These are phyloP conservation scores for Solanum habrochaites DNA, from an alignment of 257 asterid species.

Conservation along the genomic window DNA sequence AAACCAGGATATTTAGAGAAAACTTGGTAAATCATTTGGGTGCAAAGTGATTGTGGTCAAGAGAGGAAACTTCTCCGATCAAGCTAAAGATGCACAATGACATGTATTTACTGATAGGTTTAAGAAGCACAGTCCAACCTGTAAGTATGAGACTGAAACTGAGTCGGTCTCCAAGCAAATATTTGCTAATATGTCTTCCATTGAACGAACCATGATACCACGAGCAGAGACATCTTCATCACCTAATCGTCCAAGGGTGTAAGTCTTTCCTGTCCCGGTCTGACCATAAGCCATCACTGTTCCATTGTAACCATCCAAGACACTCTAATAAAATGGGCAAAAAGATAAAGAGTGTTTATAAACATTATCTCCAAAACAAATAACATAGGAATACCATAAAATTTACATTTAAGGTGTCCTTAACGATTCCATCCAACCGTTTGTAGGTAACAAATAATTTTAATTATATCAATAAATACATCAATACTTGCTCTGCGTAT, in stretches of 20 bases:
- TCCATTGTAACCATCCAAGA: slow-evolving; percentile 95
- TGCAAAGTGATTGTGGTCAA: neutral
- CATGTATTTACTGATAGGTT: neutral
- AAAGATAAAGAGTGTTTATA: neutral
- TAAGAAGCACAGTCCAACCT: slow-evolving; percentile 32
- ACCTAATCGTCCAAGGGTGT: slow-evolving; percentile 91
- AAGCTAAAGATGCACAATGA: neutral
- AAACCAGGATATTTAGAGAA: slow-evolving; percentile 5
- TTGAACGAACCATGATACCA: slow-evolving; percentile 98
- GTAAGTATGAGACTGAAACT: slow-evolving; percentile 79
- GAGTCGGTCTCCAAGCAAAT: slow-evolving; percentile 71
- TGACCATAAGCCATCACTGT: slow-evolving; percentile 99
- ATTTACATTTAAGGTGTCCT: neutral
- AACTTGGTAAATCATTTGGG: neutral
- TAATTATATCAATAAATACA: neutral
- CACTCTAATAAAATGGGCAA: slow-evolving; percentile 44
- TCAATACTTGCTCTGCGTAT: neutral
- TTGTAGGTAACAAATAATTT: neutral
- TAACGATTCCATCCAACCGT: neutral
- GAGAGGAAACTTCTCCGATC: neutral
- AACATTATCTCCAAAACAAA: neutral
- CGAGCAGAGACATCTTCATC: slow-evolving; percentile 98
- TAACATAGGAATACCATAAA: neutral
- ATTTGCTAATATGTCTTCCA: slow-evolving; percentile 92
- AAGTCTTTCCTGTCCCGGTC: slow-evolving; percentile 98